Base-by-base conservation (phyloP, 2,329 filamentous ascomycete genomes). In the Aaosphaeria arxii region DNA sequence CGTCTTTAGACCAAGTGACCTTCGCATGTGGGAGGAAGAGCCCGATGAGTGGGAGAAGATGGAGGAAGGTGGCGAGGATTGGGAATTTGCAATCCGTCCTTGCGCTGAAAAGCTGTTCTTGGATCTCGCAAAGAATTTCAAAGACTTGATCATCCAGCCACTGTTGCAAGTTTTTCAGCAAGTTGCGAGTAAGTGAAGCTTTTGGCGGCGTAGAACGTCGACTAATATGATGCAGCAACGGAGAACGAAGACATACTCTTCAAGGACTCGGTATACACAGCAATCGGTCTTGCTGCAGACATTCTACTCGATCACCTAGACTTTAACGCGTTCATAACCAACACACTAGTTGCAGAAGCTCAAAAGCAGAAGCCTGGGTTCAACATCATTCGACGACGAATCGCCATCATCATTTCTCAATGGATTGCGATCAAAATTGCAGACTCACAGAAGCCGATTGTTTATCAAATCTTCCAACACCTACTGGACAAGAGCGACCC, bases 81-180 rank as follows among this genome's bases (percentile, higher is more conserved):
- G 88, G 80, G 91, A 97, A 62, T 96, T 91, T 75, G 89, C 92
- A 49, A 86, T 97, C 45, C 85, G 92, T 31, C 89, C 91, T 2
- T 97, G 92, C 65, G 87, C 94, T 0, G 94, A 99, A 71, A 95
- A 91, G 70, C 78, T 99, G 11, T 96, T 97, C 70, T 79, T 96
- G 57, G 91, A 96, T 61, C 81, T 99, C 13, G 83, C 96, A 51
- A 88, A 89, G 52, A 86, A 95, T 72, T 95, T 89, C 78, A 96
- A 94, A 71, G 77, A 86, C 42, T 77, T 95, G 30, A 80, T 97
- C 36, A 82, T 89, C 7, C 82, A 87, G 41, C 91, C 90, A 11
- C 75, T 99, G 30, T 75, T 97, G 40, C 78, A 81, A 43, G 95
- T 96, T 57, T 96, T 97, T 67, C 80, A 87, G 55, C 84, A 83